Evolutionary conservation across 805 yeast species (phyloP), one percentile per base, ranked within the genome.

Genomic region (Candida succiphila): DNA sequence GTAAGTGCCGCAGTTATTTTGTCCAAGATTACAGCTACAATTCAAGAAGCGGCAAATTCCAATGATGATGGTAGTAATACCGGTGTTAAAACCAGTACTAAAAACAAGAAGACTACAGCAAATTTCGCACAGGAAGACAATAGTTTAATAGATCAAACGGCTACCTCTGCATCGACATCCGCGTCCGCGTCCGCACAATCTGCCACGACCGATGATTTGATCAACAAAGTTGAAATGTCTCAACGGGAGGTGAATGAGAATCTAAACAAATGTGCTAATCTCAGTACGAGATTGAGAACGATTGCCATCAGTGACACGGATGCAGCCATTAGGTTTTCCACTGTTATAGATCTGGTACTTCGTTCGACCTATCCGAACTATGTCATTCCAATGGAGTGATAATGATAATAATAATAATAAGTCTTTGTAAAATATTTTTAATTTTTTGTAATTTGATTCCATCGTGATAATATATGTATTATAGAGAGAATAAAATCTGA

Each of bases 1-100:
- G 64, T 64, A 34, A 69, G 60, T 44, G 52, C 67, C 15, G 62
- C 65, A 0, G 37, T 63, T 5, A 41, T 66, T 13, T 48, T 67
- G 31, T 41, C 66, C 12, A 57, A 53, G 33, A 54, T 38, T 19
- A 33, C 43, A 1, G 37, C 32, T 27, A 24, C 20, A 8, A 33
- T 33, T 7, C 40, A 40, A 6, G 29, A 25, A 20, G 32, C 21
- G 7, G 32, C 15, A 12, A 20, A 27, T 3, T 27, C 26, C 14
- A 29, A 12, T 13, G 29, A 12, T 15, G 19, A 17, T n/a, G 32
- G 26, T 22, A 28, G 17, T 15, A 22, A 22, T 10, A n/a, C n/a
- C n/a, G 26, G 24, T 14, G 39, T 34, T 16, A 30, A n/a, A n/a
- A 27, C 13, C 17, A 14, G 2, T 31, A 30, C 12, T 33, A 27